Evolutionary conservation across 169 alveolate genomes (phyloP).

Genomic region (Haemoproteus tartakovskyi): DNA sequence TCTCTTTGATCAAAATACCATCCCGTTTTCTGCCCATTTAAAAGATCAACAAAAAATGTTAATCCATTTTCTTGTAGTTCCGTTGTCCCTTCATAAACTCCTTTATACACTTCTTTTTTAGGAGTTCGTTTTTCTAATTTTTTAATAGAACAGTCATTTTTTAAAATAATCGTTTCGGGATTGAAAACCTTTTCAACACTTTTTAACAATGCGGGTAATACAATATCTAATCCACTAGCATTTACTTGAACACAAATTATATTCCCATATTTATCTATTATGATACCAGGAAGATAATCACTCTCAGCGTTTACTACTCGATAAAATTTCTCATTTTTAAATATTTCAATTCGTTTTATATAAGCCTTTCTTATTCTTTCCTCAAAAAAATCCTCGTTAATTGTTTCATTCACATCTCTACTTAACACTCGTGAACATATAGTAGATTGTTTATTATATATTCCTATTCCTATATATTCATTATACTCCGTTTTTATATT

Average conservation of each 20-base stretch:
- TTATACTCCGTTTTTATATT: slow-evolving; percentile 59
- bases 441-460: slow-evolving; percentile 52
- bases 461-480: slow-evolving; percentile 59
- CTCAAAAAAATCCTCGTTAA: slow-evolving; percentile 61
- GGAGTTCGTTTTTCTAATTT: slow-evolving; percentile 58
- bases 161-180: slow-evolving; percentile 35
- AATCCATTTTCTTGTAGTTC: slow-evolving; percentile 68
- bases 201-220: slow-evolving; percentile 23
- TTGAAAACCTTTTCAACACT: slow-evolving; percentile 47
- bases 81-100: slow-evolving; percentile 44
- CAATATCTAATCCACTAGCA: slow-evolving; percentile 68
- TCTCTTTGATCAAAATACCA: slow-evolving; percentile 68
- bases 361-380: slow-evolving; percentile 44
- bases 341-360: slow-evolving; percentile 47
- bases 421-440: slow-evolving; percentile 52
- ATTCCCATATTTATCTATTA: slow-evolving; percentile 63
- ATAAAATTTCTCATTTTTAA: slow-evolving; percentile 48
- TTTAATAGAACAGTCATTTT: slow-evolving; percentile 57
- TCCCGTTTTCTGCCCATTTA: slow-evolving; percentile 69
- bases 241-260: slow-evolving; percentile 49
- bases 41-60: slow-evolving; percentile 67
- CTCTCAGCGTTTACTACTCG: slow-evolving; percentile 70
- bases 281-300: slow-evolving; percentile 68
- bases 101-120: slow-evolving; percentile 53
- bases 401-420: slow-evolving; percentile 25